Percentiles rank a stretch among this genome's conserved stretches.
Conservation (phyloP, 2,329 filamentous ascomycete species). For the Metarhizium sp. region DNA sequence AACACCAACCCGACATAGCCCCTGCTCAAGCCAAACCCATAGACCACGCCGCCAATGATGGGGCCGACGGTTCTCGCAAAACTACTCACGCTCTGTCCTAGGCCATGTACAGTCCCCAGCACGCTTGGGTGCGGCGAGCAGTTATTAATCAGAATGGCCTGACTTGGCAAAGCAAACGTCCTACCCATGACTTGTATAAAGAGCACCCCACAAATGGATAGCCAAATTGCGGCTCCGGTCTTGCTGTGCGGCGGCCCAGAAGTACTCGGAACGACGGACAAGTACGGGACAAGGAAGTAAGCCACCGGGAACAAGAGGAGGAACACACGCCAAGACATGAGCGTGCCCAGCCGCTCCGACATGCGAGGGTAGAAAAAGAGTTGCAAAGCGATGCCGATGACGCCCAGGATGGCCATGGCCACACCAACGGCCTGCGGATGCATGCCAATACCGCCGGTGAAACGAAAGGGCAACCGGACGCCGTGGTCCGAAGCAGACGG, state of each 20-base stretch:
- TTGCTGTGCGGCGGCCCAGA: constrained; percentile 37
- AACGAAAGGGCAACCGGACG: constrained; percentile 45
- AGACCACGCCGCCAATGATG: constrained; percentile 49
- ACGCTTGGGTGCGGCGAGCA: constrained; percentile 38
- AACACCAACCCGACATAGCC: constrained; percentile 46
- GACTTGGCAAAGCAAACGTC: constrained; percentile 47
- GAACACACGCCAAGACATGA: constrained; percentile 58
- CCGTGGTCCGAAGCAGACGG: constrained; percentile 23
- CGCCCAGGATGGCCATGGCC: constrained; percentile 66
- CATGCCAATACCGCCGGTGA: constrained; percentile 69
- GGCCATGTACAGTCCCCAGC: constrained; percentile 37
- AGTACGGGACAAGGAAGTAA: constrained; percentile 61
- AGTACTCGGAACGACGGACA: constrained; percentile 55
- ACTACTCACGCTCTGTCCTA: constrained; percentile 49
- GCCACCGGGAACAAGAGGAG: constrained; percentile 61
- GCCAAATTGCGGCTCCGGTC: constrained; percentile 51
- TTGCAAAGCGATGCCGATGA: constrained; percentile 60
- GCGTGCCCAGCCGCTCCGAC: constrained; percentile 56
- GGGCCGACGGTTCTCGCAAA: constrained; percentile 52
- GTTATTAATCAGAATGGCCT: constrained; percentile 38
- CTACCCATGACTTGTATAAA: constrained; percentile 56
- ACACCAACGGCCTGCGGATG: constrained; percentile 62
- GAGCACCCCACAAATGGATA: constrained; percentile 52
- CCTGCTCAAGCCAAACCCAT: constrained; percentile 46
- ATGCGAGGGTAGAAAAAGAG: constrained; percentile 56